Percentiles rank a stretch among this genome's conserved stretches.
Conservation (phyloP, 352 stramenopile species). For the Phytophthora pinifolia region DNA sequence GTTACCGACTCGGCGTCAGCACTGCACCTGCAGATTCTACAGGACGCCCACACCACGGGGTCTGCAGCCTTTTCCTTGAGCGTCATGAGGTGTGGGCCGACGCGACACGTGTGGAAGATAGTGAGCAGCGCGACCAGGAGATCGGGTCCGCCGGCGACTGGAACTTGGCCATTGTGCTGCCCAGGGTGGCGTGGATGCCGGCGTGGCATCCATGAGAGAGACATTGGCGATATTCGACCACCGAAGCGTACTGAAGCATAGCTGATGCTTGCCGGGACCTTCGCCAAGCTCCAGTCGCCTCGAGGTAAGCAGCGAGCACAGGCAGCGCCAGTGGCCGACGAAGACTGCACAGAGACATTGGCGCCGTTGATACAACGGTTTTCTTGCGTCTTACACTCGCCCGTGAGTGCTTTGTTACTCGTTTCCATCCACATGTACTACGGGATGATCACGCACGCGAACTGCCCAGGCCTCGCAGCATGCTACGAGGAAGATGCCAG, state of each 20-base stretch:
- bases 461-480: conserved; percentile 64
- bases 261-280: conserved; percentile 35
- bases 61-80: conserved; percentile 45
- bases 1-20: conserved; percentile 21
- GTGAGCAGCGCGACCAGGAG: conserved; percentile 66
- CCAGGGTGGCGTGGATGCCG: conserved; percentile 46
- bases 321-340: neutral
- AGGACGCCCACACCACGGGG: conserved; percentile 45
- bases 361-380: conserved; percentile 45
- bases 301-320: conserved; percentile 50
- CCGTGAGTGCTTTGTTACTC: conserved; percentile 34
- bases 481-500: conserved; percentile 82
- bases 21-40: too few relatives aligned
- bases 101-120: conserved; percentile 69
- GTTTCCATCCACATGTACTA: conserved; percentile 75
- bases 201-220: conserved; percentile 44
- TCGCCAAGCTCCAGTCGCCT: conserved; percentile 32
- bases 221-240: conserved; percentile 52
- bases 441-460: conserved; percentile 65
- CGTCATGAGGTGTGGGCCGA: conserved; percentile 41
- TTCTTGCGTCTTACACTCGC: conserved; percentile 35
- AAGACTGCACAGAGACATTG: conserved; percentile 39
- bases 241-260: conserved; percentile 49
- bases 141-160: conserved; percentile 53
- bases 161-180: conserved; percentile 45